Conservation (phyloP, 169 alveolate genomes). For the Plasmodium adleri region DNA sequence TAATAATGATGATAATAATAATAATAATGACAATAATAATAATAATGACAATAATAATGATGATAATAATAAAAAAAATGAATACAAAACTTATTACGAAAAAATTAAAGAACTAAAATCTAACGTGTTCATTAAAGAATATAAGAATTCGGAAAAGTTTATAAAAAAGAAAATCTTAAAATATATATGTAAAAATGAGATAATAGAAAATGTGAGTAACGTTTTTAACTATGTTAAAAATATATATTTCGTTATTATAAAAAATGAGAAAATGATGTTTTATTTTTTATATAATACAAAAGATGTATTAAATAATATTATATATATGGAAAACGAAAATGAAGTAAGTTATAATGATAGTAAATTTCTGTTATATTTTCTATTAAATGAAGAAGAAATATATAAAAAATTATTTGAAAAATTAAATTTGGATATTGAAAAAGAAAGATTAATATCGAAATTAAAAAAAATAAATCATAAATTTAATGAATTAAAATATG, state of each 20-base stretch:
- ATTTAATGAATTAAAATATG: slow-evolving; percentile 25
- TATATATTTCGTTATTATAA: slow-evolving; percentile 26
- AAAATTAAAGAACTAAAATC: slow-evolving; percentile 50
- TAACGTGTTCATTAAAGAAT: slow-evolving; percentile 9
- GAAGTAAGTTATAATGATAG: slow-evolving; percentile 28
- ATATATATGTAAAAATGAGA: slow-evolving; percentile 28
- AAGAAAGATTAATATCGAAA: slow-evolving; percentile 26
- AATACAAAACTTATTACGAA: slow-evolving; percentile 20
- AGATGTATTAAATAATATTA: slow-evolving; percentile 47
- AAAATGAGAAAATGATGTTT: slow-evolving; percentile 29
- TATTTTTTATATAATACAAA: slow-evolving; percentile 28
- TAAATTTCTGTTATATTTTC: slow-evolving; percentile 27
- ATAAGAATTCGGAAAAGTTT: slow-evolving; percentile 25
- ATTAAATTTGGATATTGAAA: slow-evolving; percentile 22
- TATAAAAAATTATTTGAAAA: slow-evolving; percentile 24
- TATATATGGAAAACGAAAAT: slow-evolving; percentile 10
- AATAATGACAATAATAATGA: background rate
- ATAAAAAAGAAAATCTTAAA: slow-evolving; percentile 55
- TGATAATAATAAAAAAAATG: background rate
- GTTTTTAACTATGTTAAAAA: slow-evolving; percentile 30
- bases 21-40: slow-evolving; percentile 9
- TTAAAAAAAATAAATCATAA: slow-evolving; percentile 21
- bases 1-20: slow-evolving; percentile 1
- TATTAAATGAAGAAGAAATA: slow-evolving; percentile 29
- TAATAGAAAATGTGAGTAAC: slow-evolving; percentile 17